Percentiles rank a stretch among this genome's conserved stretches.
These are phyloP conservation scores for Cladophialophora carrionii DNA, from an alignment of 2,329 filamentous ascomycete genomes.

Conservation along the genomic window DNA sequence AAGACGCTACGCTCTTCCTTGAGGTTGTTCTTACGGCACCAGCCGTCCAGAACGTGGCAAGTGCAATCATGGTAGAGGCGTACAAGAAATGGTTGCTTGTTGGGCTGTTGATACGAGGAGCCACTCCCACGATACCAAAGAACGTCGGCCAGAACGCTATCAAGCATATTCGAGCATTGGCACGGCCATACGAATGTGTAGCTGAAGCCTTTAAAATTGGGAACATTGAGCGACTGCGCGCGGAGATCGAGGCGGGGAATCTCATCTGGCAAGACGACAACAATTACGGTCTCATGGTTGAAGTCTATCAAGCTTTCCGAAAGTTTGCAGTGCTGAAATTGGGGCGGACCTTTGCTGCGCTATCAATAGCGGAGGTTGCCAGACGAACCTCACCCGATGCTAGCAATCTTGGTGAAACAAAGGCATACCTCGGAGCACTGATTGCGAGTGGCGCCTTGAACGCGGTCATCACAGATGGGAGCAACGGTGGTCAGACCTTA, in stretches of 20 bases:
- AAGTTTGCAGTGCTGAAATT: constrained; percentile 75
- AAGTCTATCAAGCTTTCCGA: constrained; percentile 72
- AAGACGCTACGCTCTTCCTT: constrained; percentile 63
- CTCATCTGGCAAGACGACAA: constrained; percentile 70
- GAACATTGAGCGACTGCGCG: constrained; percentile 62
- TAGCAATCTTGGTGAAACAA: constrained; percentile 40
- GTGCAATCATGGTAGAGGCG: constrained; percentile 80
- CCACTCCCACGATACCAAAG: constrained; percentile 58
- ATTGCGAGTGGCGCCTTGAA: constrained; percentile 56
- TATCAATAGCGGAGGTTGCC: constrained; percentile 57
- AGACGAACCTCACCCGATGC: constrained; percentile 42
- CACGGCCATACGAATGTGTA: constrained; percentile 71
- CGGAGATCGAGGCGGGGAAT: constrained; percentile 64
- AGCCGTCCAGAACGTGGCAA: constrained; percentile 63
- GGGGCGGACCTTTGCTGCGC: constrained; percentile 69
- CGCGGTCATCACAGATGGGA: constrained; percentile 54
- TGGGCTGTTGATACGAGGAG: constrained; percentile 71
- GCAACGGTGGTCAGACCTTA: constrained; percentile 51
- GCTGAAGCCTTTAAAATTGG: constrained; percentile 68
- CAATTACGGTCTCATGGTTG: constrained; percentile 70
- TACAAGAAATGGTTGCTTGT: constrained; percentile 91
- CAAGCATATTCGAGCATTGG: constrained; percentile 61
- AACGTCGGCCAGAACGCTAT: constrained; percentile 58
- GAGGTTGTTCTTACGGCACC: constrained; percentile 70
- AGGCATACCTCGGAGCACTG: constrained; percentile 48